Conservation (phyloP, 108 stramenopile species). For the Nannochloropsis gaditana region DNA sequence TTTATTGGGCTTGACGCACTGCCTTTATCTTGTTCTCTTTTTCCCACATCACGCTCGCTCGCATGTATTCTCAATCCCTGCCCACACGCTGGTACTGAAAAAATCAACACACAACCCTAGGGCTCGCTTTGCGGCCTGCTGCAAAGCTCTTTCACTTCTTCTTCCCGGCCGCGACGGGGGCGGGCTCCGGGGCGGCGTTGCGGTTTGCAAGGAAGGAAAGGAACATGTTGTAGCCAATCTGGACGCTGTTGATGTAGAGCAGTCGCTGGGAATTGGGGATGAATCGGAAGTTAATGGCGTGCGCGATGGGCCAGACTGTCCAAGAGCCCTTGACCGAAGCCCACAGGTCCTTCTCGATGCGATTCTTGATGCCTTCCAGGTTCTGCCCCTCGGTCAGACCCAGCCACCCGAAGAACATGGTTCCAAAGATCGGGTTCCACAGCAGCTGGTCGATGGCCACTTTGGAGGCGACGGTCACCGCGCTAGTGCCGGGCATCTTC, state of each 20-base stretch:
- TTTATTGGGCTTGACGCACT: too few relatives aligned
- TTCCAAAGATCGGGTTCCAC: constrained; percentile 91
- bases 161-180: not conserved
- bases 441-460: constrained; percentile 72
- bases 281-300: constrained; percentile 89
- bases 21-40: too few relatives aligned
- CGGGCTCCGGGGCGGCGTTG: constrained; percentile 39
- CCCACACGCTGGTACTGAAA: not conserved
- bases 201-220: constrained; percentile 85
- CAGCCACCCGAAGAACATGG: constrained; percentile 91
- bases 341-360: constrained; percentile 79
- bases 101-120: not conserved
- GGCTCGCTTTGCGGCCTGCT: too few relatives aligned
- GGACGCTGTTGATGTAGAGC: constrained; percentile 90
- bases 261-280: constrained; percentile 79
- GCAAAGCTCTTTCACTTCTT: not conserved
- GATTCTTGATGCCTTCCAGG: constrained; percentile 68
- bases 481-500: constrained; percentile 82
- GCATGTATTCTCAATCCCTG: too few relatives aligned
- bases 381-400: constrained; percentile 75
- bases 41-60: too few relatives aligned
- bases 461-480: constrained; percentile 80
- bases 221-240: constrained; percentile 89
- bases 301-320: constrained; percentile 69
- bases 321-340: constrained; percentile 71